Base-by-base conservation (phyloP, 176 grass and related monocot genomes). In the Ensete glaucum region DNA sequence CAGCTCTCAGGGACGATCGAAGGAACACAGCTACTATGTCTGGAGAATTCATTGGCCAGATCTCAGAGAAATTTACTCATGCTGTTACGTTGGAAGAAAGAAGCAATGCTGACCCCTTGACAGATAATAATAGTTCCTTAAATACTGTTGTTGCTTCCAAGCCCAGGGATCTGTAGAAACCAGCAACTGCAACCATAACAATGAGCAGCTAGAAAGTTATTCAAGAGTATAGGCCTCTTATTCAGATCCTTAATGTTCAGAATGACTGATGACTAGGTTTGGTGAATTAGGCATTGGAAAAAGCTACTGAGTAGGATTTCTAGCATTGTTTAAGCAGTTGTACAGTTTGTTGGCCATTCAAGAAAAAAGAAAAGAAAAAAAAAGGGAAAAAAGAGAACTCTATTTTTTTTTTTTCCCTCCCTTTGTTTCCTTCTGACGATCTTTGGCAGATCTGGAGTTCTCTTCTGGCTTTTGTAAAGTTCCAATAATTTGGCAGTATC, bases 61-160 rank as follows among this genome's bases (percentile, higher is more conserved):
- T 88, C 21, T 85, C 85, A 6, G 85, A 86, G 83, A 88, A 75
- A 76, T 92, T 92, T 81, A 83, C 81, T 1, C 75, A 88, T 69
- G 85, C 67, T 52, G 80, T 92, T 43, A 81, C 50, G 65, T 68
- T 92, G 67, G 89, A 83, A 29, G 86, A 92, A 70, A 60, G 66
- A 12, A 86, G 81, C 50, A 73, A n/a, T 8, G 11, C 54, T 57
- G 86, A 62, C 69, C 54, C 76, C 73, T 68, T 62, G 3, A 20
- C 59, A 27, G 81, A 82, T 19, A 87, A 82, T 71, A 74, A 23
- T 25, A 74, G 26, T 48, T 50, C 67, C 43, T 51, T 50, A 13
- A 69, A 16, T 12, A 54, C 23, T 8, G 69, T 9, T 2, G 50
- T 23, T 1, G 50, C 19, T 23, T 9, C 50, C 10, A 72, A 22